Conservation (phyloP, 257 asterid species). For the Plectranthus barbatus region DNA sequence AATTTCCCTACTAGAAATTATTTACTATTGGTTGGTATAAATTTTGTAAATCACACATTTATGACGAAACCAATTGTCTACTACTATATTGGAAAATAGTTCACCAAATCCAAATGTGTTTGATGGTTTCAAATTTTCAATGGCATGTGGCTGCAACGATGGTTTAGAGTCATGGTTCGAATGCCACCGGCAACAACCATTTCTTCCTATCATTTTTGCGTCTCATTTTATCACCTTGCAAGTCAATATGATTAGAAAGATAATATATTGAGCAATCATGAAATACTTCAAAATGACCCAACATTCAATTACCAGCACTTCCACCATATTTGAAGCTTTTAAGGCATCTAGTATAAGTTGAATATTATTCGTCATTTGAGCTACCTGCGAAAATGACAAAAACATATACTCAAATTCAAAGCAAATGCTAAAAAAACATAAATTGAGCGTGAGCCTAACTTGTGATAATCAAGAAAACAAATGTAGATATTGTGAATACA, state of each 20-base stretch:
- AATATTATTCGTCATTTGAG: conserved; percentile 47
- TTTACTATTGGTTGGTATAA: not conserved
- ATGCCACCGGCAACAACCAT: conserved; percentile 55
- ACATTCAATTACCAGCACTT: conserved; percentile 69
- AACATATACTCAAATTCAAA: not conserved
- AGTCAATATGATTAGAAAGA: too few relatives aligned
- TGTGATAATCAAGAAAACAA: not conserved
- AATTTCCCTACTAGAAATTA: not conserved
- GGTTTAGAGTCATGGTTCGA: conserved; percentile 24
- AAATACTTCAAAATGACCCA: too few relatives aligned
- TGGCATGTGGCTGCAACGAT: conserved; percentile 24
- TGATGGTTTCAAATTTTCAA: too few relatives aligned
- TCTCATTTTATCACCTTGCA: conserved; percentile 67
- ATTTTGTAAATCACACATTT: not conserved
- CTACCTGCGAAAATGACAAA: conserved; percentile 32
- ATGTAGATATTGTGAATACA: not conserved
- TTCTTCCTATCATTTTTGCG: conserved; percentile 47
- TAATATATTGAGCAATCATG: too few relatives aligned
- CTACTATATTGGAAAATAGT: not conserved
- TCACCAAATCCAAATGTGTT: too few relatives aligned
- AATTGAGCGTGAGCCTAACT: not conserved
- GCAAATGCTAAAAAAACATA: too few relatives aligned
- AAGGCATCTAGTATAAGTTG: conserved; percentile 46
- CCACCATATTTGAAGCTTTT: conserved; percentile 45
- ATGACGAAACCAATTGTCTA: not conserved